Evolutionary conservation across 805 yeast species (phyloP), one percentile per base, ranked within the genome.

Genomic region (Candida sithepensis): DNA sequence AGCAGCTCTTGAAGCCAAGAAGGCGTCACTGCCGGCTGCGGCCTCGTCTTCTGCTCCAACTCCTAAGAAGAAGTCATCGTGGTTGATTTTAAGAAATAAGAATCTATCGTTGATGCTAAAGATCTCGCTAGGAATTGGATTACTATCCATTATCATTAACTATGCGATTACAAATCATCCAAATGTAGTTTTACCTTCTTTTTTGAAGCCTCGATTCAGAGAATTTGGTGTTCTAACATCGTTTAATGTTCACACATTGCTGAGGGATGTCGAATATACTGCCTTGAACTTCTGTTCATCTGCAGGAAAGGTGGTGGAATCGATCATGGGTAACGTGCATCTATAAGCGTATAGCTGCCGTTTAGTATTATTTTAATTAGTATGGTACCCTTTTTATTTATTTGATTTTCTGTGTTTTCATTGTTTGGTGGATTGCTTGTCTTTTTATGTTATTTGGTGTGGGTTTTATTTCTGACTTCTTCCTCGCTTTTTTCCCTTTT

Each of bases 101-200:
- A 51, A 48, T 14, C 19, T 56, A 10, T 53, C 58, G 10, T 34
- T 56, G 38, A 26, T 58, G 5, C 42, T 58, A 19, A 58, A 53
- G 38, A 26, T 47, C 4, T 56, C 60, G 0, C 21, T 58, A 14
- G 53, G 61, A 21, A 46, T 56, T 23, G 60, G 61, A 10, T 39
- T 58, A 3, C 42, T 54, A 2, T 42, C 58, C 10, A 41, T 58
- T 18, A 44, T 58, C 1, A 19, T 58, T 8, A 50, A 49, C 13
- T 51, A 41, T 20, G 46, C 58, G 14, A 20, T 51, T 3, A 34
- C 45, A 6, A 37, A 50, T 38, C 39, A 42, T 14, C 23, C 39
- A 4, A 18, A 41, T 3, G 39, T 34, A 5, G 12, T 16, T 5
- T 16, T 47, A 5, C 42, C 41, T 12, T 39, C 43, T 5, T 53